Conservation (phyloP, 176 grass and related monocot genomes). For the Ensete ventricosum region DNA sequence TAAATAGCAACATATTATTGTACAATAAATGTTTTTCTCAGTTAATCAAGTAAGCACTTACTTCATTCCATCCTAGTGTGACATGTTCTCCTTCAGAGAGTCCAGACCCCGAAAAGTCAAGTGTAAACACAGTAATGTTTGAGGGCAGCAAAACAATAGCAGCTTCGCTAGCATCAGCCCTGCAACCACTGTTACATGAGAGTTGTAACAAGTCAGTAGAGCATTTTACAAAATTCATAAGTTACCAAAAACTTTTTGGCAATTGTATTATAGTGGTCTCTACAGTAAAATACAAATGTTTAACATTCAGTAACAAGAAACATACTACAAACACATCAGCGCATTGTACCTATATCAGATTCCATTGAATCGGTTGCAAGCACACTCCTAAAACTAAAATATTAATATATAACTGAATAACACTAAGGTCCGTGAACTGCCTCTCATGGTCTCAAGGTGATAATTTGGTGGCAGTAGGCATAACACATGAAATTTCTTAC, state of each 20-base stretch:
- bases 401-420: too few relatives aligned
- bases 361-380: too few relatives aligned
- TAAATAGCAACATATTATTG: not conserved
- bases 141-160: slow-evolving; percentile 97
- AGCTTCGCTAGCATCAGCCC: slow-evolving; percentile 97
- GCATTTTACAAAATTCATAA: not conserved
- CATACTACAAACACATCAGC: not conserved
- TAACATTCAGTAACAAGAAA: not conserved
- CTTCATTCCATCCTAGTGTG: slow-evolving; percentile 97
- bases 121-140: slow-evolving; percentile 95
- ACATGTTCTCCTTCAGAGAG: slow-evolving; percentile 99
- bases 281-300: not conserved
- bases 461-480: too few relatives aligned
- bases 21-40: not conserved
- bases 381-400: too few relatives aligned
- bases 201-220: slow-evolving; percentile 33
- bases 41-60: slow-evolving; percentile 23
- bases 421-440: too few relatives aligned
- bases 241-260: not conserved
- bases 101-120: slow-evolving; percentile 99
- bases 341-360: too few relatives aligned
- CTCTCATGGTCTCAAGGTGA: too few relatives aligned
- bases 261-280: too few relatives aligned
- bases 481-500: too few relatives aligned
- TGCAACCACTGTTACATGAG: slow-evolving; percentile 92